These are phyloP conservation scores for Aureobasidium sp. DNA, from an alignment of 2,329 filamentous ascomycete species.

Conservation along the genomic window DNA sequence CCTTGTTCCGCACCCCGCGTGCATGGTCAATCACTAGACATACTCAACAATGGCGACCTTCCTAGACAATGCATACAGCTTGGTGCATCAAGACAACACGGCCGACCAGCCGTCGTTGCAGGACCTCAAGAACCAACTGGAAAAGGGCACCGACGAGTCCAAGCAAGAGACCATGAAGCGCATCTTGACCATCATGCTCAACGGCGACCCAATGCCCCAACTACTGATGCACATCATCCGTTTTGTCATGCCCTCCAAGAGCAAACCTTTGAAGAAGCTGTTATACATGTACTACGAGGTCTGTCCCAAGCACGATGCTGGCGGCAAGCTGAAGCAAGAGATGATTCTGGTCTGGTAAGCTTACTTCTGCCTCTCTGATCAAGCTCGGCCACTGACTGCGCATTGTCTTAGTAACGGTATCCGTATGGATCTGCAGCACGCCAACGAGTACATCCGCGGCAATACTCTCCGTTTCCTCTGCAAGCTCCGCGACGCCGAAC, in stretches of 20 bases:
- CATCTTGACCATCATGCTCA: conserved; percentile 95
- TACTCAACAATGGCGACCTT: conserved; percentile 75
- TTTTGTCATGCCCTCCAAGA: conserved; percentile 98
- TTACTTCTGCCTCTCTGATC: not conserved
- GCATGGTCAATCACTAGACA: conserved; percentile 3
- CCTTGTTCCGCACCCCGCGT: not conserved
- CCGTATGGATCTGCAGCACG: conserved; percentile 90
- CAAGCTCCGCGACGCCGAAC: conserved; percentile 90
- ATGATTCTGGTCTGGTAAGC: conserved; percentile 95
- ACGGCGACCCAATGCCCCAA: conserved; percentile 90
- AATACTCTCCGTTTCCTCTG: conserved; percentile 97
- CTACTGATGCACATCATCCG: conserved; percentile 99
- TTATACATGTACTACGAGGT: conserved; percentile 99
- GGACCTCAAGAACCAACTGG: conserved; percentile 65
- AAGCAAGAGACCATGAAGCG: conserved; percentile 62
- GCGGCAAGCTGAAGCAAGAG: conserved; percentile 95
- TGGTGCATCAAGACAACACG: conserved; percentile 96
- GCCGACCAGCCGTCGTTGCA: conserved; percentile 84
- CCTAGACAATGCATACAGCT: conserved; percentile 87
- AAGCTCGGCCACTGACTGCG: not conserved
- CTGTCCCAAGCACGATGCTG: conserved; percentile 87
- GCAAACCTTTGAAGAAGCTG: conserved; percentile 93
- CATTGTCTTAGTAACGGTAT: conserved; percentile 74
- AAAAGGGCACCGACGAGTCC: conserved; percentile 31
- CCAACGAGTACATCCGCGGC: conserved; percentile 96